phyloP scores from a whole-genome alignment of 768 basidiomycete genomes.

The Mycena amicta region DNA sequence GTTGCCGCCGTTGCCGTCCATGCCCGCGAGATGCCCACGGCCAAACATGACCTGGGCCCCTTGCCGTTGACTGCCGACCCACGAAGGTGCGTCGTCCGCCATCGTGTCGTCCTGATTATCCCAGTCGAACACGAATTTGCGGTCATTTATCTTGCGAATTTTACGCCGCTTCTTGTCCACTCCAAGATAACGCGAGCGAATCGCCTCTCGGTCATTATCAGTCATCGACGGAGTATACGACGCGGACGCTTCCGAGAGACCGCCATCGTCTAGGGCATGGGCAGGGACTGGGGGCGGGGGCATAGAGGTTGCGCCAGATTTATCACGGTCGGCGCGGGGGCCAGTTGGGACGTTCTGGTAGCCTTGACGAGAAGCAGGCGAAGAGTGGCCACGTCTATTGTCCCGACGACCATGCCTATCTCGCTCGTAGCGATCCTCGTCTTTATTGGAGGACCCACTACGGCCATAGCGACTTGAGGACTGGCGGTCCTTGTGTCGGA shows the following conservation, averaged over 20 bases:
- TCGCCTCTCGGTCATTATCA: constrained; percentile 75
- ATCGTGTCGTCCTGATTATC: constrained; percentile 95
- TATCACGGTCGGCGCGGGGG: constrained; percentile 75
- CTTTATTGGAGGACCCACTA: constrained; percentile 35
- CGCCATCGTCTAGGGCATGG: constrained; percentile 7
- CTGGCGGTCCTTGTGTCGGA: constrained; percentile 55
- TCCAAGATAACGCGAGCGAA: constrained; percentile 93
- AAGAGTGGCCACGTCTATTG: constrained; percentile 35
- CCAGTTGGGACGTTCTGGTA: constrained; percentile 81
- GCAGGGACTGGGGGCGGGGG: constrained; percentile 32
- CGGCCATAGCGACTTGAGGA: constrained; percentile 37
- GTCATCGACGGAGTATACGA: constrained; percentile 69
- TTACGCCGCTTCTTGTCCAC: constrained; percentile 93
- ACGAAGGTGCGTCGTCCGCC: constrained; percentile 71
- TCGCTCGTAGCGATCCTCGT: constrained; percentile 44
- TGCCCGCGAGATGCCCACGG: constrained; percentile 79
- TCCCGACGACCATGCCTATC: constrained; percentile 39
- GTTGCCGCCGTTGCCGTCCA: constrained; percentile 85
- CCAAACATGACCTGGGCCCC: constrained; percentile 91
- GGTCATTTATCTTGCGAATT: constrained; percentile 92
- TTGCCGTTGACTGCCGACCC: constrained; percentile 70
- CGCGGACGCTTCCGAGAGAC: constrained; percentile 35
- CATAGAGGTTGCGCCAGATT: constrained; percentile 37
- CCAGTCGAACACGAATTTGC: constrained; percentile 99
- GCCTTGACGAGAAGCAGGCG: constrained; percentile 39